Evolutionary conservation across 768 basidiomycete genomes (phyloP).

Genomic region (Lentinula raphanica): DNA sequence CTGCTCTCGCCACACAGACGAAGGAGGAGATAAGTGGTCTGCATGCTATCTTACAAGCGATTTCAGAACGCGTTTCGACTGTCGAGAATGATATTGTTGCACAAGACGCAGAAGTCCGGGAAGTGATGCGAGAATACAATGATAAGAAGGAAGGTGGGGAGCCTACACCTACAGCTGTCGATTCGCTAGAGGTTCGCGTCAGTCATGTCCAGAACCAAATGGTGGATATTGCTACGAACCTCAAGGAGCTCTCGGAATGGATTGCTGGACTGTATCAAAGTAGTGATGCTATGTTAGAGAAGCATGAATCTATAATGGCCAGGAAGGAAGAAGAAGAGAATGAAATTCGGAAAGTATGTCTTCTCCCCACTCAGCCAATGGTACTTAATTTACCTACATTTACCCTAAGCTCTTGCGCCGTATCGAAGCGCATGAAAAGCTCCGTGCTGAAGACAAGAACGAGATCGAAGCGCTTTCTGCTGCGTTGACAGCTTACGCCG

Average conservation of each 20-base stretch:
- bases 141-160: neutral
- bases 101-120: neutral
- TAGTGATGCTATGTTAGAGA: neutral
- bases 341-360: neutral
- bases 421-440: neutral
- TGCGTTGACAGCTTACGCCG: neutral
- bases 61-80: neutral
- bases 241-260: neutral
- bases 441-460: neutral
- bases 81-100: neutral
- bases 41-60: neutral
- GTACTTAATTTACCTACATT: neutral
- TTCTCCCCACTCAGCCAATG: neutral
- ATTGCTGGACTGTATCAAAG: neutral
- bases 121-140: neutral
- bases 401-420: neutral
- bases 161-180: neutral
- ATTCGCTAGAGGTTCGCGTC: neutral
- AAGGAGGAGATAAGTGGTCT: conserved; percentile 1
- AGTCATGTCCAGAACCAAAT: neutral
- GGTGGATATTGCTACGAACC: neutral
- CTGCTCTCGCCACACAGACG: neutral
- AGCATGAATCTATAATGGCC: neutral
- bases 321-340: neutral
- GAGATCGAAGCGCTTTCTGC: conserved; percentile 3